Base-by-base conservation (phyloP, 208 protist genomes). In the Leishmania turanica region DNA sequence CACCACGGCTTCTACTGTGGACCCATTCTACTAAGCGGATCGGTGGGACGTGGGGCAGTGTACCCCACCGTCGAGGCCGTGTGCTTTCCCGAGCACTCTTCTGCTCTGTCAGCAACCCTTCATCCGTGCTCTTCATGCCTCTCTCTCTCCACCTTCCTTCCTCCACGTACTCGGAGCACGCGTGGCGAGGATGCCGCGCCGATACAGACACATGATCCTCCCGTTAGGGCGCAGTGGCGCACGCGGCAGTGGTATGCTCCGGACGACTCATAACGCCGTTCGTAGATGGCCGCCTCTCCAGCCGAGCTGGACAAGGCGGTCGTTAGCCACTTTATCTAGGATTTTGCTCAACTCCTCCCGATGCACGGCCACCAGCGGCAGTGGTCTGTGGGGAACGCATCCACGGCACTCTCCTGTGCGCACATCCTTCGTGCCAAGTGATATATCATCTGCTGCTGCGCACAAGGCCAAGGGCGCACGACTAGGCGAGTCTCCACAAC, bases 371-470 rank as follows among this genome's bases (percentile, higher is more conserved):
- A 37, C 17, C 17, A 7, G 40, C 27, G 8, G 69, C 45, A 37
- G 40, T 17, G 69, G 45, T 5, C 69, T 73, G 7, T 73, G 69
- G 69, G 45, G 69, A 31, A 51, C n/a, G 69, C 69, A 73, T 73
- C n/a, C 21, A 31, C 24, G 4, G 45, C 45, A 54, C 8, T 53
- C 69, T 21, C 40, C 45, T 51, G 24, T 34, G 69, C 45, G 42
- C 42, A 19, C 27, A 53, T 54, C 69, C 11, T 13, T 73, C 15
- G 40, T 37, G 0, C 45, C 15, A 15, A 73, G 27, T 37, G 24
- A 51, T 24, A 17, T 8, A 21, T 17, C 27, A 19, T 34, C 45
- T 21, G 24, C 40, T 37, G 69, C 69, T 6, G 45, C 45, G 45
- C 69, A 37, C 45, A 31, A 15, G 13, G 69, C 13, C 24, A 51